Conservation (phyloP, 2,329 filamentous ascomycete genomes). For the Macrophomina phaseolina region DNA sequence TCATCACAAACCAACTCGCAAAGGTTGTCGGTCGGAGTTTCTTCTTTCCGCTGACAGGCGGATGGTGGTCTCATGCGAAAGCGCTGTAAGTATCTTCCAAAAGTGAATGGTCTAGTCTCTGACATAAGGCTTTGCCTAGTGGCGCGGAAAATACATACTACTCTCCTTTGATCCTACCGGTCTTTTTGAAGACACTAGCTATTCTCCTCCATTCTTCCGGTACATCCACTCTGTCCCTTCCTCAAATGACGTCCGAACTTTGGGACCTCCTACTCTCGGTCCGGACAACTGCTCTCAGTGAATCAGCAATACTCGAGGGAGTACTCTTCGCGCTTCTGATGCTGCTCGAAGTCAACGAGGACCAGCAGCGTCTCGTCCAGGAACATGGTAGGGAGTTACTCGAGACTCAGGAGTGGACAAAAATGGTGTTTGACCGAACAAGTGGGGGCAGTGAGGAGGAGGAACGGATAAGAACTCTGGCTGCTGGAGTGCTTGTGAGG, state of each 20-base stretch:
- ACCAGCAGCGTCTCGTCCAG: constrained; percentile 73
- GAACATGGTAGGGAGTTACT: constrained; percentile 77
- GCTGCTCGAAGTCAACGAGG: constrained; percentile 79
- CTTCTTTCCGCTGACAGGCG: constrained; percentile 84
- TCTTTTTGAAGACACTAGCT: constrained; percentile 85
- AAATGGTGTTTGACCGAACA: constrained; percentile 69
- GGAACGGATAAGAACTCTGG: constrained; percentile 77
- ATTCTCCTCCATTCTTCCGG: constrained; percentile 84
- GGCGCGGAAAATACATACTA: constrained; percentile 61
- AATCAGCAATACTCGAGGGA: constrained; percentile 72
- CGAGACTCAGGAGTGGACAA: constrained; percentile 87
- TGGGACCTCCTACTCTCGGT: constrained; percentile 82
- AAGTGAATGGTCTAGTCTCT: constrained; percentile 28
- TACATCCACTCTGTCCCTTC: constrained; percentile 75
- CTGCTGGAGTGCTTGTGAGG: constrained; percentile 77
- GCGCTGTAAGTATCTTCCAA: constrained; percentile 49
- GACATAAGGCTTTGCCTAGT: constrained; percentile 20
- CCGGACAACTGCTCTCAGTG: constrained; percentile 52
- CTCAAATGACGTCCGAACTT: constrained; percentile 81
- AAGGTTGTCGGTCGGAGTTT: constrained; percentile 76
- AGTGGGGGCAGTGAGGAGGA: constrained; percentile 61
- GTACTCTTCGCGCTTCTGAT: constrained; percentile 81
- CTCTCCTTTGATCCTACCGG: constrained; percentile 74
- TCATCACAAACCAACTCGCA: constrained; percentile 76
- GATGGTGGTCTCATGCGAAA: constrained; percentile 71